Evolutionary conservation across 2,329 filamentous ascomycete species (phyloP).

Genomic region (Aureobasidium zeae): DNA sequence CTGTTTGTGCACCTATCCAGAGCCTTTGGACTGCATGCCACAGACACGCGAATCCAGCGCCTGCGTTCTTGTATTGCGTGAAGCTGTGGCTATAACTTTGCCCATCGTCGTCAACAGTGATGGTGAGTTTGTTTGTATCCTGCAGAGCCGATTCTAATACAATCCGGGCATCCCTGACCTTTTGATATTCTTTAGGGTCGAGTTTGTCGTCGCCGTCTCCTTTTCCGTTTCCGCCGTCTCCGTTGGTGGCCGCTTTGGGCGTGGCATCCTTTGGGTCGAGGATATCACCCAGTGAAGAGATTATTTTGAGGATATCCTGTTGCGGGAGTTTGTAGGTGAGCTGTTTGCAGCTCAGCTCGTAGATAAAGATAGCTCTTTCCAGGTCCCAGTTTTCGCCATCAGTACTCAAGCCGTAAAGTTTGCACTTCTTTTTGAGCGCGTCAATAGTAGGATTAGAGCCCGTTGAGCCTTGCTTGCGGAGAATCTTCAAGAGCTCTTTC

Average conservation of each 20-base stretch:
- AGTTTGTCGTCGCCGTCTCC: too few species aligned
- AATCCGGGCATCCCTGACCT: too few species aligned
- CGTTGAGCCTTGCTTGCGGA: neutral
- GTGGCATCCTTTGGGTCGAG: neutral
- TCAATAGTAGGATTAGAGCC: neutral
- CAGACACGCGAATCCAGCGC: neutral
- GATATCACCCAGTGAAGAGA: neutral
- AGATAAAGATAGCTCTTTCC: neutral
- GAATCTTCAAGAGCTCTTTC: neutral
- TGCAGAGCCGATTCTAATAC: too few species aligned
- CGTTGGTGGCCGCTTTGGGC: neutral
- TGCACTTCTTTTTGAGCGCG: neutral
- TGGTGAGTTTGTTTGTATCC: too few species aligned
- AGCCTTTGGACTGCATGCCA: neutral
- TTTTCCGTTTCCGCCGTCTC: neutral
- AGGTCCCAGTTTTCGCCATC: neutral
- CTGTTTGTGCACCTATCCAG: neutral
- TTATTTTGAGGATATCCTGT: neutral
- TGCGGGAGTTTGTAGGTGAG: neutral
- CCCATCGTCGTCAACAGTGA: neutral
- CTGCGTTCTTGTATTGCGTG: neutral
- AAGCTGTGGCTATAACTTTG: neutral
- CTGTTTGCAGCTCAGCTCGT: conserved; percentile 1
- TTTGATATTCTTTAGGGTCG: too few species aligned
- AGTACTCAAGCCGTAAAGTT: neutral